These are phyloP conservation scores for Annulohypoxylon truncatum DNA, from an alignment of 2,329 filamentous ascomycete genomes.

Conservation along the genomic window DNA sequence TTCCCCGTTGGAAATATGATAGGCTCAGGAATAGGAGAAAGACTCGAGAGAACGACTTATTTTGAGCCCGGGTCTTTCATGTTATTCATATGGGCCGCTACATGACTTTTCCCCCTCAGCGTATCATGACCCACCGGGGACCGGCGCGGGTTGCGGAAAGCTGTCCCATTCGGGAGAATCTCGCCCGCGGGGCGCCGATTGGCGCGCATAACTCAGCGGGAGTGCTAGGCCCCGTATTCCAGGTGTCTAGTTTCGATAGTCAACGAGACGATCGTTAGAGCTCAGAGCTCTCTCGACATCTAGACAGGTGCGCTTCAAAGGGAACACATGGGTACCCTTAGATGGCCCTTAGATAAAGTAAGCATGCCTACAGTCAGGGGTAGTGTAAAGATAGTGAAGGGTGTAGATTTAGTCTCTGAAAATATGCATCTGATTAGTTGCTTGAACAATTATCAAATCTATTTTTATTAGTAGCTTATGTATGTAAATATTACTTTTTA, in stretches of 20 bases:
- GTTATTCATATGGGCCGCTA: constrained; percentile 25
- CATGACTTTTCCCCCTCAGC: constrained; percentile 16
- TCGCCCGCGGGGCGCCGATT: constrained; percentile 35
- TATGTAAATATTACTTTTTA: background rate
- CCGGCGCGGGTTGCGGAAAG: constrained; percentile 35
- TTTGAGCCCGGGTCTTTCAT: background rate
- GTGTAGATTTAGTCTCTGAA: background rate
- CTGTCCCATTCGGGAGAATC: constrained; percentile 40
- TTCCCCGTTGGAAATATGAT: background rate
- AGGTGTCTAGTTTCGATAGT: constrained; percentile 2
- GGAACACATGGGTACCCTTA: background rate
- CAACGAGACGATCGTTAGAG: background rate
- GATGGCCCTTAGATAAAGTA: background rate
- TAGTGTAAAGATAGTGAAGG: background rate
- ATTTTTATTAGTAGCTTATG: background rate
- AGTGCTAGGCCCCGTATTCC: constrained; percentile 5
- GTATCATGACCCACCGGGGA: constrained; percentile 19
- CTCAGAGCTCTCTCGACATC: background rate
- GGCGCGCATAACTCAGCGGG: constrained; percentile 37
- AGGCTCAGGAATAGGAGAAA: background rate
- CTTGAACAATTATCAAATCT: background rate
- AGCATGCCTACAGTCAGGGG: background rate
- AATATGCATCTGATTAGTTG: background rate
- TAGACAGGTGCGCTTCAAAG: background rate
- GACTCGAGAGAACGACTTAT: background rate